These are phyloP conservation scores for Rossbeevera mucosa DNA, from an alignment of 768 basidiomycete species.

Conservation along the genomic window DNA sequence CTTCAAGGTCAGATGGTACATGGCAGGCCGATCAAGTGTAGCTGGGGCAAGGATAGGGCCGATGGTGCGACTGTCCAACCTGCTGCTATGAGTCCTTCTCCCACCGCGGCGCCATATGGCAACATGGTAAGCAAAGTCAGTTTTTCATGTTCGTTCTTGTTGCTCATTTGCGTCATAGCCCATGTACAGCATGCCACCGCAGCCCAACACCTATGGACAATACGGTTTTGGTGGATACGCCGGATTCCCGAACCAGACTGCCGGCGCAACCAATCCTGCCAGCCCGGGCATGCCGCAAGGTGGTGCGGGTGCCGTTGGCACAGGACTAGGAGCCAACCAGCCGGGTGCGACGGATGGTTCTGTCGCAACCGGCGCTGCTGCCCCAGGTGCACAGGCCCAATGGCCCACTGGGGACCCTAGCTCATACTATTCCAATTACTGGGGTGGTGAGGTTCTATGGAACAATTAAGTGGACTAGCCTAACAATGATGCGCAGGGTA, in stretches of 20 bases:
- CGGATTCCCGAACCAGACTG: slow-evolving; percentile 60
- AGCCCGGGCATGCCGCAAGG: slow-evolving; percentile 52
- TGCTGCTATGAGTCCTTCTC: slow-evolving; percentile 55
- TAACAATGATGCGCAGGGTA: slow-evolving; percentile 52
- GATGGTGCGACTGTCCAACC: slow-evolving; percentile 58
- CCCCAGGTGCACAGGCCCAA: slow-evolving; percentile 64
- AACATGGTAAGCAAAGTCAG: slow-evolving; percentile 54
- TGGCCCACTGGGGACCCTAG: slow-evolving; percentile 73
- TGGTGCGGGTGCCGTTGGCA: slow-evolving; percentile 50
- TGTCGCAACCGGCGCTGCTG: slow-evolving; percentile 43
- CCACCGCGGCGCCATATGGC: slow-evolving; percentile 62
- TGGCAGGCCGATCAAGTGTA: slow-evolving; percentile 95
- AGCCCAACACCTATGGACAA: slow-evolving; percentile 68
- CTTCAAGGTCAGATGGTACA: slow-evolving; percentile 97
- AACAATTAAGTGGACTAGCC: slow-evolving; percentile 1
- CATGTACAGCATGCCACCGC: slow-evolving; percentile 89
- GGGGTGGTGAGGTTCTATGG: slow-evolving; percentile 58
- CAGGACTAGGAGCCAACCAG: slow-evolving; percentile 51
- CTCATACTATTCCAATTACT: slow-evolving; percentile 77
- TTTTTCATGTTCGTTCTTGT: background rate
- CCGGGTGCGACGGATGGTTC: slow-evolving; percentile 53
- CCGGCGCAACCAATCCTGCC: slow-evolving; percentile 43
- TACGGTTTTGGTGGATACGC: slow-evolving; percentile 74
- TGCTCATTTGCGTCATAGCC: slow-evolving; percentile 42
- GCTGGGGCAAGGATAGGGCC: slow-evolving; percentile 96